Percentiles rank a stretch among this genome's conserved stretches.
These are phyloP conservation scores for Dryadomyces quercus-mongolicae DNA, from an alignment of 2,329 filamentous ascomycete genomes.

Conservation along the genomic window DNA sequence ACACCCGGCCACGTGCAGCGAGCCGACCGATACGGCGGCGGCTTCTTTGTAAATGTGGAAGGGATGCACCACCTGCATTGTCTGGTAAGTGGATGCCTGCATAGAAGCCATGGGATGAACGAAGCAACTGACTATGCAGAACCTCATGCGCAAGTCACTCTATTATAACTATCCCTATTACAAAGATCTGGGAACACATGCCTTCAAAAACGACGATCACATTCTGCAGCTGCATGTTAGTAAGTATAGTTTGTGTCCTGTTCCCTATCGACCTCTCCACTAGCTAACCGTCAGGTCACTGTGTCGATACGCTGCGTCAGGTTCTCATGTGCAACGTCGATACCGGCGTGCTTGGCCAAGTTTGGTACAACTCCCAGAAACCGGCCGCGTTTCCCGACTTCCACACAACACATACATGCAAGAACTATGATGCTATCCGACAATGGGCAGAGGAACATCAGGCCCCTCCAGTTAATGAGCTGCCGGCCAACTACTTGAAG, in stretches of 20 bases:
- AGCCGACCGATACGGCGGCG: conserved; percentile 41
- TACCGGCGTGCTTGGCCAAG: conserved; percentile 46
- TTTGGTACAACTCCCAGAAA: conserved; percentile 38
- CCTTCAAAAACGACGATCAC: conserved; percentile 42
- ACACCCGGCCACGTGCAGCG: conserved; percentile 42
- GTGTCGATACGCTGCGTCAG: conserved; percentile 48
- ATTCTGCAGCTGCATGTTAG: conserved; percentile 45
- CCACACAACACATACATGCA: conserved; percentile 45
- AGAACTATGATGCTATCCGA: conserved; percentile 18
- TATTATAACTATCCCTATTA: conserved; percentile 51
- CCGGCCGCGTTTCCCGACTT: conserved; percentile 47
- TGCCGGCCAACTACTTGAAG: conserved; percentile 14
- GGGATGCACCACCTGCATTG: conserved; percentile 47
- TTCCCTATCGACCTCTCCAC: not conserved
- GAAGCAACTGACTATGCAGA: conserved; percentile 21
- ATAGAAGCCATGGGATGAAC: too few species aligned
- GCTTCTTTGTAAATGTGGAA: conserved; percentile 45
- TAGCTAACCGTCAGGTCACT: conserved; percentile 31
- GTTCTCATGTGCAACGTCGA: conserved; percentile 52
- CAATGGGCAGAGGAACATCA: conserved; percentile 42
- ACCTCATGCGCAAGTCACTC: conserved; percentile 44
- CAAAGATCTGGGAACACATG: conserved; percentile 31
- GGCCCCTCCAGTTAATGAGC: conserved; percentile 16
- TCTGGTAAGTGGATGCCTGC: conserved; percentile 24
- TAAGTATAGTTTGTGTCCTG: conserved; percentile 21